phyloP scores from a whole-genome alignment of 2,329 filamentous ascomycete genomes.

The Cladophialophora chaetospira region DNA sequence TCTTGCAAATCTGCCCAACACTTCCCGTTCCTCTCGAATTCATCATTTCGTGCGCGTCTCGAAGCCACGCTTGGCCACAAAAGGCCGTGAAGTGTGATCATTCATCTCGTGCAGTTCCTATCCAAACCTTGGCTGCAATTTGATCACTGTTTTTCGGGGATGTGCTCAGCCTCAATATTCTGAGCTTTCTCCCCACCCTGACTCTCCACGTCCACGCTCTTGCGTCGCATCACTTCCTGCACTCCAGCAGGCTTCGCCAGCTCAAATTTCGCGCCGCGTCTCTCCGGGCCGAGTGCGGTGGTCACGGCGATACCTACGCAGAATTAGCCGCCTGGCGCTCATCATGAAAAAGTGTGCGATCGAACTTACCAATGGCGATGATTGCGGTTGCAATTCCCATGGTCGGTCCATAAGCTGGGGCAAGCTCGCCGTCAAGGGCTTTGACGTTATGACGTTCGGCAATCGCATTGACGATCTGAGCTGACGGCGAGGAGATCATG shows the following conservation, averaged over 20 bases:
- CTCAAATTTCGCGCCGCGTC: conserved; percentile 70
- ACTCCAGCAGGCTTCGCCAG: conserved; percentile 55
- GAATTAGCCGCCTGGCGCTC: not conserved
- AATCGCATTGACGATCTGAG: conserved; percentile 76
- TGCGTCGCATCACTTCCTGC: conserved; percentile 12
- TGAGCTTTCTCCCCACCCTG: conserved; percentile 9
- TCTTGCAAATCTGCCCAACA: too few relatives aligned
- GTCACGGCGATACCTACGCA: conserved; percentile 66
- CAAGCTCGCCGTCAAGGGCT: conserved; percentile 56
- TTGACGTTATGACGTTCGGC: conserved; percentile 64
- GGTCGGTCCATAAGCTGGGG: conserved; percentile 70
- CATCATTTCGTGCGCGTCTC: not conserved
- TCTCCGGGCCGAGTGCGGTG: conserved; percentile 72
- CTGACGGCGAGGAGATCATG: conserved; percentile 67
- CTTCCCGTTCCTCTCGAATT: too few relatives aligned
- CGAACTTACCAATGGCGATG: conserved; percentile 58
- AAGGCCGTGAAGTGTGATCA: too few relatives aligned
- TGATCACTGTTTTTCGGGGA: conserved; percentile 15
- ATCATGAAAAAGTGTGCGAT: too few relatives aligned
- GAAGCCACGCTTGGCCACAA: not conserved
- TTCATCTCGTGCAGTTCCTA: too few relatives aligned
- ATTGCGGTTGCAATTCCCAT: conserved; percentile 79
- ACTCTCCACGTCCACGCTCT: conserved; percentile 17
- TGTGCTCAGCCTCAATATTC: conserved; percentile 7
- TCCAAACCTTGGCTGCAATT: too few relatives aligned